phyloP scores from a whole-genome alignment of 108 stramenopile species.

The Epithemia pelagica region DNA sequence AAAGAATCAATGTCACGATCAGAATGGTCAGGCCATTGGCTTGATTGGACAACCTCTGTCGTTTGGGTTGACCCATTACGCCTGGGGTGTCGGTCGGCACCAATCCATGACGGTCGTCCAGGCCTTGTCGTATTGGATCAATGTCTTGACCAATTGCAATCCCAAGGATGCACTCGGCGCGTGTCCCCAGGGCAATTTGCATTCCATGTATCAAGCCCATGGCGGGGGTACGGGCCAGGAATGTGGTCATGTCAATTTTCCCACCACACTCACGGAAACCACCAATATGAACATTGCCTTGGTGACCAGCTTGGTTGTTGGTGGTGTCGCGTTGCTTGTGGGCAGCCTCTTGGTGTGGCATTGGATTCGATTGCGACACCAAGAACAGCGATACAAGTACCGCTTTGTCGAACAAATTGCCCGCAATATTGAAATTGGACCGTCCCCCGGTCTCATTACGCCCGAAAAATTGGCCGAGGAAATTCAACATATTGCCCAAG shows the following conservation, averaged over 20 bases:
- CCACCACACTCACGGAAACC: background rate
- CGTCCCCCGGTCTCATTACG: slow-evolving; percentile 4
- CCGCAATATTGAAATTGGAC: slow-evolving; percentile 17
- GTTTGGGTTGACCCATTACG: slow-evolving; percentile 33
- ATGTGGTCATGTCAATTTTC: slow-evolving; percentile 28
- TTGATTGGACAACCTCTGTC: slow-evolving; percentile 18
- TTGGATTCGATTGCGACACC: slow-evolving; percentile 6
- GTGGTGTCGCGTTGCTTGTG: background rate
- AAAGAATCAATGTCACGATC: slow-evolving; percentile 9
- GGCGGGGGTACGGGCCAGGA: slow-evolving; percentile 22
- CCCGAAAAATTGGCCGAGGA: slow-evolving; percentile 18
- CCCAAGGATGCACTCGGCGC: slow-evolving; percentile 9
- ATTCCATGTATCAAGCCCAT: slow-evolving; percentile 4
- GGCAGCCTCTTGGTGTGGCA: background rate
- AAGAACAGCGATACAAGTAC: slow-evolving; percentile 18
- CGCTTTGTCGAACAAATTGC: slow-evolving; percentile 28
- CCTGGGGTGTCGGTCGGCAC: slow-evolving; percentile 23
- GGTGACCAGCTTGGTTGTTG: background rate
- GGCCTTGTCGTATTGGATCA: slow-evolving; percentile 24
- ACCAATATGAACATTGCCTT: slow-evolving; percentile 1
- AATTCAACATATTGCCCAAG: slow-evolving; percentile 19
- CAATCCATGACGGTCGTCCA: slow-evolving; percentile 10
- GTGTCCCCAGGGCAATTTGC: slow-evolving; percentile 15
- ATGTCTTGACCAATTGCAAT: slow-evolving; percentile 20
- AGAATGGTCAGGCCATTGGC: slow-evolving; percentile 13